phyloP scores from a whole-genome alignment of 164 flowering plant genomes.

The Kingdonia uniflora region DNA sequence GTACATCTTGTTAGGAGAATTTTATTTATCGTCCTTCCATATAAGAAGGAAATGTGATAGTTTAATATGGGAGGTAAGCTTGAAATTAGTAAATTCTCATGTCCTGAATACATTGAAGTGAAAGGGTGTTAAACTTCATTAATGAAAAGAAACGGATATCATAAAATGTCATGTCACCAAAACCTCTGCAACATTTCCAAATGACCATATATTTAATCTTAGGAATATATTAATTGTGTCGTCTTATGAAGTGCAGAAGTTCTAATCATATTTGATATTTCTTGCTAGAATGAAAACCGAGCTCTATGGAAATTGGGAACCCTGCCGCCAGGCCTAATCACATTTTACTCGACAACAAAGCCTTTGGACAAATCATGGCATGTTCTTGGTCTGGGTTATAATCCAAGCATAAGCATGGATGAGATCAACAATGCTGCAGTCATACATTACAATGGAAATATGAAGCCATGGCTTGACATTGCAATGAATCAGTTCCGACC shows the following conservation, averaged over 20 bases:
- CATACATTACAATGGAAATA: constrained; percentile 79
- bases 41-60: too few species aligned
- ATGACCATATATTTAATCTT: too few species aligned
- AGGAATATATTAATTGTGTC: not conserved
- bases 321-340: constrained; percentile 74
- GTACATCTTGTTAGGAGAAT: too few species aligned
- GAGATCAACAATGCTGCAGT: constrained; percentile 83
- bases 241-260: not conserved
- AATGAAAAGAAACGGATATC: too few species aligned
- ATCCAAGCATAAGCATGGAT: constrained; percentile 90
- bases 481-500: constrained; percentile 75
- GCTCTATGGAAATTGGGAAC: constrained; percentile 70
- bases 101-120: too few species aligned
- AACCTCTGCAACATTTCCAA: too few species aligned
- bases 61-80: too few species aligned
- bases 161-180: not conserved
- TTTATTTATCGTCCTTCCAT: too few species aligned
- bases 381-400: constrained; percentile 81
- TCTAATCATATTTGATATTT: constrained; percentile 4
- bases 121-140: too few species aligned
- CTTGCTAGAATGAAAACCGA: constrained; percentile 53
- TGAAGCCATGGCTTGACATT: constrained; percentile 98
- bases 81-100: too few species aligned
- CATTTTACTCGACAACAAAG: constrained; percentile 74
- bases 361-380: constrained; percentile 92